Evolutionary conservation across 345 rosid species (phyloP).

Genomic region (Rhizophora apiculata): DNA sequence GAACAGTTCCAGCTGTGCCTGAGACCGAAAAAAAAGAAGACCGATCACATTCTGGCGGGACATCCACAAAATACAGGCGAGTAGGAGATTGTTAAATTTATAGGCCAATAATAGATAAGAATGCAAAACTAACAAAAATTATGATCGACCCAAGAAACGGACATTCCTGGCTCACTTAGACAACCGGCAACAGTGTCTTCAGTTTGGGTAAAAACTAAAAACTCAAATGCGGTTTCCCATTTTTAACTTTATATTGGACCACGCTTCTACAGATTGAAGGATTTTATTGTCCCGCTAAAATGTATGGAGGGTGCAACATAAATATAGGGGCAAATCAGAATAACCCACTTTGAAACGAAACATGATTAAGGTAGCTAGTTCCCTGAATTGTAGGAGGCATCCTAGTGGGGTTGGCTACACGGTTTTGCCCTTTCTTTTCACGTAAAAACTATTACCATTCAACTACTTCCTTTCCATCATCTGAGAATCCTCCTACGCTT

Average conservation of each 20-base stretch:
- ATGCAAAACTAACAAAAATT: no score
- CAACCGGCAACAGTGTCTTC: no score
- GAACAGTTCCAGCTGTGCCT: no score
- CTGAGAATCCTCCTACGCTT: slow-evolving; percentile 20
- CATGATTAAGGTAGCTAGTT: neutral
- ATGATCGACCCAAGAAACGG: no score
- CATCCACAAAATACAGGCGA: no score
- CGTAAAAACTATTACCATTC: slow-evolving; percentile 6
- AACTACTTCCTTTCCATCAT: slow-evolving; percentile 10
- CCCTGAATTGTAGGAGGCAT: slow-evolving; percentile 25
- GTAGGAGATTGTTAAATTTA: no score
- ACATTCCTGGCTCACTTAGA: no score
- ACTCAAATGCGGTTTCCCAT: neutral
- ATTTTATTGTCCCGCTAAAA: neutral
- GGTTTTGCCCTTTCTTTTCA: slow-evolving; percentile 5
- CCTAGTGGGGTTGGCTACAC: slow-evolving; percentile 1
- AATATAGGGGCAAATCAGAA: neutral
- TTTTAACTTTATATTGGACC: neutral
- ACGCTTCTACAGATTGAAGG: neutral
- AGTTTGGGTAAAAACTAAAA: no score
- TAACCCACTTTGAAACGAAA: neutral
- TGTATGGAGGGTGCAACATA: neutral
- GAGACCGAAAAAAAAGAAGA: no score
- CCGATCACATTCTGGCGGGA: no score
- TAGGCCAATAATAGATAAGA: no score